These are phyloP conservation scores for Podila epicladia DNA, from an alignment of 192 early-diverging fungal genomes.

Conservation along the genomic window DNA sequence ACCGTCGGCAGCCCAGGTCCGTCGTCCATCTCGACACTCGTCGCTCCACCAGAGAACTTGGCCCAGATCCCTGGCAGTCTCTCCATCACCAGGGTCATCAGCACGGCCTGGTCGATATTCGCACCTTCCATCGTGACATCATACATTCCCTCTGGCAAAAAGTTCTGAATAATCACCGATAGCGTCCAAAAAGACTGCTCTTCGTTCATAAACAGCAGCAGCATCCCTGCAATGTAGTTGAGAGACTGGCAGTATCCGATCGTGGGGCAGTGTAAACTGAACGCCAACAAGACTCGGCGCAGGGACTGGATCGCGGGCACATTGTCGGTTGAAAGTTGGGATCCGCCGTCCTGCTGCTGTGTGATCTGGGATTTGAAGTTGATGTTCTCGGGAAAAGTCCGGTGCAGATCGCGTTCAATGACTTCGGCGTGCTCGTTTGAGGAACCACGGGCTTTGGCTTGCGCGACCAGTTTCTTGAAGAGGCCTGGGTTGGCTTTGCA, in stretches of 20 bases:
- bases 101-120: constrained; percentile 75
- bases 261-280: constrained; percentile 73
- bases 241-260: constrained; percentile 90
- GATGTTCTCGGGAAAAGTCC: constrained; percentile 82
- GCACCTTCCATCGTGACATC: constrained; percentile 78
- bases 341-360: constrained; percentile 29
- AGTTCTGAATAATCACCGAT: constrained; percentile 75
- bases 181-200: constrained; percentile 85
- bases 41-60: constrained; percentile 52
- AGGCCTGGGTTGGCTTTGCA: constrained; percentile 63
- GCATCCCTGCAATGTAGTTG: constrained; percentile 80
- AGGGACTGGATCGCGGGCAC: constrained; percentile 65
- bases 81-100: constrained; percentile 67
- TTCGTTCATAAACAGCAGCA: constrained; percentile 78
- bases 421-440: constrained; percentile 73
- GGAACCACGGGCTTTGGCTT: constrained; percentile 55
- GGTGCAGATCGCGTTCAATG: constrained; percentile 78
- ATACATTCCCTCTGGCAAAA: constrained; percentile 81
- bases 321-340: constrained; percentile 50
- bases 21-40: constrained; percentile 58
- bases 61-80: constrained; percentile 60
- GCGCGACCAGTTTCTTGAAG: constrained; percentile 59
- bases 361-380: constrained; percentile 65
- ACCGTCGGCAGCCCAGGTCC: constrained; percentile 70
- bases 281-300: constrained; percentile 74